Base-by-base conservation (phyloP, 257 asterid species). In the Linderniella brevidens region DNA sequence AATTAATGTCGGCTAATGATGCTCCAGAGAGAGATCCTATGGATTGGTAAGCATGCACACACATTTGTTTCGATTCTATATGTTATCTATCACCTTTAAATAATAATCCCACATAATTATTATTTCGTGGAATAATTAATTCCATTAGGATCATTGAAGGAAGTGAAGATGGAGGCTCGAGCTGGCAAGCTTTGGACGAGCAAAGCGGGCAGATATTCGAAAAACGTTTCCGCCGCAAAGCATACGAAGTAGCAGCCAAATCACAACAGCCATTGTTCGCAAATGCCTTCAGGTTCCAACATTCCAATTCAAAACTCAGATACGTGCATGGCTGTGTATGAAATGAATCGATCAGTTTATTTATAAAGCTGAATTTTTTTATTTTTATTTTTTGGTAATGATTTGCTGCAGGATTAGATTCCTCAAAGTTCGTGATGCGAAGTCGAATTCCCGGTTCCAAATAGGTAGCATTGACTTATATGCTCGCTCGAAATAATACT, bases 21-120 rank as follows among this genome's bases (percentile, higher is more conserved):
- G 92, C 90, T 56, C 90, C 92, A 13, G 97, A 88, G 66, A 74
- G 93, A 62, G 97, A 88, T 77, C 97, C 97, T 50, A 75, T 46
- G 72, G 93, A 87, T 73, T 87, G 97, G 97, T 87, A 74, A 37
- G 52, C 11, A 11, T 39, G 43, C 15, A 39, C 15, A 39, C 1
- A 13, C 15, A 13, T 2, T n/a, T n/a, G n/a, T 39, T 3, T 13
- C 43, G 13, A 10, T 10, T 10, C 43, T 39, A 39, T 10, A 9
- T 39, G 13, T 39, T 9, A 10, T 2, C 15, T 2, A 9, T 39
- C 15, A 39, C 48, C 11, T 43, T 13, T 13, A 1, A 43, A 17
- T 11, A 13, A 43, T 8, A n/a, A 12, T 43, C 48, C 1, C 14
- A n/a, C n/a, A n/a, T n/a, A n/a, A n/a, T n/a, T n/a, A 43, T 9